Evolutionary conservation across 176 grass and related monocot genomes (phyloP).

Genomic region (Oryza meridionalis): DNA sequence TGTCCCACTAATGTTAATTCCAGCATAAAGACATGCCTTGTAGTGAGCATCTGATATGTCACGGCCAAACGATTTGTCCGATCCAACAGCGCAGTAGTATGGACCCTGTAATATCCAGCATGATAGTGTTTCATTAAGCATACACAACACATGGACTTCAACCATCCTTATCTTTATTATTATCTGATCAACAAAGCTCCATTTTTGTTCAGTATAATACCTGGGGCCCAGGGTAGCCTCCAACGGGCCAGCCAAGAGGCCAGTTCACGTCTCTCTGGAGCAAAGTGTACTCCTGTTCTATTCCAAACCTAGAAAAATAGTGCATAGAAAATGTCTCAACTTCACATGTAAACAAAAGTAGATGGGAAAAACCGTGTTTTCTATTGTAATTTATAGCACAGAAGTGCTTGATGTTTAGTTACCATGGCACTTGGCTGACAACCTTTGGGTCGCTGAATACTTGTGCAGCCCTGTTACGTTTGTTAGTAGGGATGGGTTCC

Average conservation of each 20-base stretch:
- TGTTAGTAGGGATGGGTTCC: constrained; percentile 85
- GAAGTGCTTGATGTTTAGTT: constrained; percentile 20
- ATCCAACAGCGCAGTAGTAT: constrained; percentile 90
- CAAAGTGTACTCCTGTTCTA: constrained; percentile 98
- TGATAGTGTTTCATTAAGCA: not conserved
- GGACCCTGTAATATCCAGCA: constrained; percentile 69
- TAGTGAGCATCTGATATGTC: constrained; percentile 99
- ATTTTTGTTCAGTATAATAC: constrained; percentile 46
- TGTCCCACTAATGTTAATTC: constrained; percentile 98
- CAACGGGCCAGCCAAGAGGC: constrained; percentile 99
- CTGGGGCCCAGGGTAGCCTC: constrained; percentile 97
- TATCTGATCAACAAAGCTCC: constrained; percentile 11
- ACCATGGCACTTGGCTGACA: constrained; percentile 81
- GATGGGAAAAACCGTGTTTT: not conserved
- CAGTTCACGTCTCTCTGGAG: constrained; percentile 85
- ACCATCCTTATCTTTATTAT: not conserved
- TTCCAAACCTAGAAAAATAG: constrained; percentile 72
- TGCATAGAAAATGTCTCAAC: constrained; percentile 10
- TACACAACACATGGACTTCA: not conserved
- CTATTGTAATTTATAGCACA: constrained; percentile 3
- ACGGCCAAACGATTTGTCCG: constrained; percentile 97
- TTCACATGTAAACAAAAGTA: not conserved
- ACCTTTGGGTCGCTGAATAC: constrained; percentile 87
- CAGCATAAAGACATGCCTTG: constrained; percentile 94
- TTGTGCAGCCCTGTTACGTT: constrained; percentile 67